Percentiles rank a stretch among this genome's conserved stretches.
These are phyloP conservation scores for Kondoa subrosea DNA, from an alignment of 768 basidiomycete species.

Conservation along the genomic window DNA sequence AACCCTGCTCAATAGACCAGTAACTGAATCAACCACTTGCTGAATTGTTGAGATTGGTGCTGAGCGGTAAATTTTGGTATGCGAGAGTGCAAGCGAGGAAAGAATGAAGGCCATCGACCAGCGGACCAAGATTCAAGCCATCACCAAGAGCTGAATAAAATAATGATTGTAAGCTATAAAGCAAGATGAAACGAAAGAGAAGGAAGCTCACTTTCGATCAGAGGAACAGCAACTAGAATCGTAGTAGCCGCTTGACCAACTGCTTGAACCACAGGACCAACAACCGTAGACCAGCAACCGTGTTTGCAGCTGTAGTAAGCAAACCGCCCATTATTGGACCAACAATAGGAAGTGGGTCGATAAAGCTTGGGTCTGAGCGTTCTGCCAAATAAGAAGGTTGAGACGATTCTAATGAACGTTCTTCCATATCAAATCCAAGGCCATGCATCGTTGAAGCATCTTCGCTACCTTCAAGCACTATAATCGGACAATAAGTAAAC, in stretches of 20 bases:
- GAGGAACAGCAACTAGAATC: neutral
- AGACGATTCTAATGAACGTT: neutral
- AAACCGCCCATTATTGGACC: neutral
- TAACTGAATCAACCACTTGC: neutral
- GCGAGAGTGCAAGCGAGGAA: neutral
- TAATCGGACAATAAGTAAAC: too few relatives aligned
- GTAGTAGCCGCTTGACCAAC: neutral
- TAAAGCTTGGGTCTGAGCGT: neutral
- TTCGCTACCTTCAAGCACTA: neutral
- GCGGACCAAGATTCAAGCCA: constrained; percentile 4
- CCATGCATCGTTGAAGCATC: neutral
- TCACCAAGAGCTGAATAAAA: neutral
- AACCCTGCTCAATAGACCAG: neutral
- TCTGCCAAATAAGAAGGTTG: neutral
- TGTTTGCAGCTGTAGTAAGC: constrained; percentile 1
- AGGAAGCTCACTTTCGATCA: constrained; percentile 2
- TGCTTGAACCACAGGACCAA: neutral
- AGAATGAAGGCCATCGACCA: neutral
- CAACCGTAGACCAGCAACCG: constrained; percentile 1
- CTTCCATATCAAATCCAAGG: neutral
- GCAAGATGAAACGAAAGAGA: neutral
- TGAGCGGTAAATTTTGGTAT: neutral
- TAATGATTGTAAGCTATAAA: neutral
- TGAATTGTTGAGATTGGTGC: neutral
- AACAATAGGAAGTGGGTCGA: constrained; percentile 1